Evolutionary conservation across 257 asterid species (phyloP), one percentile per base, ranked within the genome.

Genomic region (Fraxinus excelsior): DNA sequence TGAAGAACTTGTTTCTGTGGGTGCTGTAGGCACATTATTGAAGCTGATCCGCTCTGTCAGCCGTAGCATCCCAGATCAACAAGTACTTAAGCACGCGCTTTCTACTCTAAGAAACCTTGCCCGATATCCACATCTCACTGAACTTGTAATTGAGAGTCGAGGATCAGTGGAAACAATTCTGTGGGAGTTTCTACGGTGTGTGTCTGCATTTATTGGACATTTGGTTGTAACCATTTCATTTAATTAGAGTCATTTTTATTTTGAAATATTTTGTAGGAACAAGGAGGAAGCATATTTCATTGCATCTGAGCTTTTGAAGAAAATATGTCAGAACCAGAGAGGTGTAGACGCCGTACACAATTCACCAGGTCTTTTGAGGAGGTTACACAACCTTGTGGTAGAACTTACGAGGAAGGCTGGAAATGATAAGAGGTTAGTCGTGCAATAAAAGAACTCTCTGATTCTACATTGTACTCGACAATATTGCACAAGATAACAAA

Each of bases 61-160:
- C 87, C 86, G 97, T 31, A 96, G 99, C 84, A 85, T 91, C 77
- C 99, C 99, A 1, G 99, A 96, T 85, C 99, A 96, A 53, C 94
- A 93, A 86, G 87, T 96, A 72, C 87, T 93, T 7, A 96, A 93
- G 82, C 97, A 91, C 76, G 92, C 97, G 49, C 86, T 96, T 56
- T 91, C 97, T 35, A 96, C 98, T 76, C 96, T 96, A 21, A 81
- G 94, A 87, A 96, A 93, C 78, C 97, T 96, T 64, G 87, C 99
- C 35, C 90, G 91, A 29, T 90, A 89, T 82, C 96, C 97, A 42
- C 90, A 86, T 77, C 87, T 91, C 72, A 77, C 84, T 8, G 78
- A 82, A 40, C 82, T 79, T 35, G 51, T 96, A 76, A 85, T 87
- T 29, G 86, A 84, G 62, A 83, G 82, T 38, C 85, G 34, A 40